Conservation (phyloP, 345 rosid species). For the Eucalyptus curtisii region DNA sequence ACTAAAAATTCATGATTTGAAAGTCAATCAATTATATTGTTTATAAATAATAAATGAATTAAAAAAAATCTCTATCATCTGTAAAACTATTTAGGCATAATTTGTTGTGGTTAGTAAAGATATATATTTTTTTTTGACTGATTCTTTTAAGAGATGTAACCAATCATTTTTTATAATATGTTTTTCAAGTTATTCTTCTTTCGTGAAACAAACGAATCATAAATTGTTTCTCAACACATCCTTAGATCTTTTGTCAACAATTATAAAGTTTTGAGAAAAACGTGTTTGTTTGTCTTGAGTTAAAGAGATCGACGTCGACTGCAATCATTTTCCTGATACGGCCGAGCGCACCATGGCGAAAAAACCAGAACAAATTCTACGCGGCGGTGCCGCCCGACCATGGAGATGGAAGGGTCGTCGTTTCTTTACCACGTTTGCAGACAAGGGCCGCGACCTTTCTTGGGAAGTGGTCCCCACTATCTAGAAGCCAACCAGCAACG, state of each 20-base stretch:
- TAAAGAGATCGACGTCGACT: background rate
- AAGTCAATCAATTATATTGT: too few species aligned
- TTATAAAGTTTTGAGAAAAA: background rate
- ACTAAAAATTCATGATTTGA: too few species aligned
- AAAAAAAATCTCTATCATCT: too few species aligned
- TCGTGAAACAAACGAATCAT: too few species aligned
- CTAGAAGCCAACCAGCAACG: background rate
- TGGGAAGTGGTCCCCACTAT: background rate
- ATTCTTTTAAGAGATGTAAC: too few species aligned
- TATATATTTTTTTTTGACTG: too few species aligned
- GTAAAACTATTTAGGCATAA: too few species aligned
- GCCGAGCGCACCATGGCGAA: background rate
- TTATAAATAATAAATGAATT: too few species aligned
- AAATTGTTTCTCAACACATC: too few species aligned
- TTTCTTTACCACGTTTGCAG: background rate
- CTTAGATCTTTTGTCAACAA: background rate
- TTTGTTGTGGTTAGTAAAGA: too few species aligned
- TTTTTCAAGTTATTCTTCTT: too few species aligned
- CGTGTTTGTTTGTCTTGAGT: background rate
- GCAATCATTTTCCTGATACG: background rate
- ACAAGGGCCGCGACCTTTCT: background rate
- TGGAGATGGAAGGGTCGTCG: background rate
- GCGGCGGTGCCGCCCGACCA: background rate
- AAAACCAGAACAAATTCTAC: background rate
- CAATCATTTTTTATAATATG: too few species aligned